These are phyloP conservation scores for Paramecium caudatum DNA, from an alignment of 73 alveolate species.

Conservation along the genomic window DNA sequence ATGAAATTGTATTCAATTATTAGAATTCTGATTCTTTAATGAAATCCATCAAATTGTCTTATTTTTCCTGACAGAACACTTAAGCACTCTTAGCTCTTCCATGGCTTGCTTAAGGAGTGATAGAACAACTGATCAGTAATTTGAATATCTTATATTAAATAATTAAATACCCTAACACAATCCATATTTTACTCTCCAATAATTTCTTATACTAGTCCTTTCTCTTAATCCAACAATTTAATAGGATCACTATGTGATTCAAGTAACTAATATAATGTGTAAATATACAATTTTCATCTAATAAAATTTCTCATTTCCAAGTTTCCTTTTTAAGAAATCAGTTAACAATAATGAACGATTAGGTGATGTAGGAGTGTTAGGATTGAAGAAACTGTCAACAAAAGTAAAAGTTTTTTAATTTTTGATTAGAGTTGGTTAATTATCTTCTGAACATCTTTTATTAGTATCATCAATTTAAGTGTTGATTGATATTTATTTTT, in stretches of 20 bases:
- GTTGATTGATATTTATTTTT: constrained; percentile 34
- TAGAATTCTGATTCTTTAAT: constrained; percentile 22
- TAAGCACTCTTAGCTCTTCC: constrained; percentile 63
- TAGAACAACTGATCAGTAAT: constrained; percentile 35
- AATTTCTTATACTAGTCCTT: constrained; percentile 22
- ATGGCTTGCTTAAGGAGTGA: constrained; percentile 65
- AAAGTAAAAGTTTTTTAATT: neutral
- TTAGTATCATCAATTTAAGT: constrained; percentile 61
- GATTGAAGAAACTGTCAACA: constrained; percentile 49
- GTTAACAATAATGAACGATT: constrained; percentile 53
- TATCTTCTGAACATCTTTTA: constrained; percentile 23
- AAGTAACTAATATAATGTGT: neutral
- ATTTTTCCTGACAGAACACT: constrained; percentile 17
- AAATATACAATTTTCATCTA: constrained; percentile 41
- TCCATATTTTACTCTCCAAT: constrained; percentile 58
- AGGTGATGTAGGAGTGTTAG: constrained; percentile 66
- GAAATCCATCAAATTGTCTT: constrained; percentile 34
- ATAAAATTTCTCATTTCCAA: constrained; percentile 58
- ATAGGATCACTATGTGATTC: constrained; percentile 50
- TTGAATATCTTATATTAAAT: constrained; percentile 9
- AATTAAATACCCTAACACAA: constrained; percentile 35
- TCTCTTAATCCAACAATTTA: constrained; percentile 24
- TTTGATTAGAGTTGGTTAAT: constrained; percentile 56
- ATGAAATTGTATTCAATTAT: neutral
- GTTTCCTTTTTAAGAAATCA: constrained; percentile 46